These are phyloP conservation scores for Uronychia setigera DNA, from an alignment of 73 alveolate genomes.

Conservation along the genomic window DNA sequence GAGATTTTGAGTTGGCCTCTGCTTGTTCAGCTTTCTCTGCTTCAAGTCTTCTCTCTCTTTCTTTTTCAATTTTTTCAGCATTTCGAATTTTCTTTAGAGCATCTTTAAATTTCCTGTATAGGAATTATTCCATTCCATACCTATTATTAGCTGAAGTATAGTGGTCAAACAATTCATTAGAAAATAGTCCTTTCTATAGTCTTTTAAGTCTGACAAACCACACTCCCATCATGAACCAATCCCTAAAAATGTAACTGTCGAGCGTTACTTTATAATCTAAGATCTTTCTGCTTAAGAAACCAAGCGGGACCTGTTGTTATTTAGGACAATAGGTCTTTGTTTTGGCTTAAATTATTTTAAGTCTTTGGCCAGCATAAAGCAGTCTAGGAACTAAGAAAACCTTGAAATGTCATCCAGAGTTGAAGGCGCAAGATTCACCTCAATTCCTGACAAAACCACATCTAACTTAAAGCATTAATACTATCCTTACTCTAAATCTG, in stretches of 20 bases:
- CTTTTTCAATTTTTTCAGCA: not conserved
- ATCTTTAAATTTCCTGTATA: not conserved
- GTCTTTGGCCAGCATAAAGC: slow-evolving; percentile 32
- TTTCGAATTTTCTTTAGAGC: not conserved
- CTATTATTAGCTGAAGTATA: not conserved
- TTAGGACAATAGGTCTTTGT: slow-evolving; percentile 23
- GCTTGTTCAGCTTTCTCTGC: no score
- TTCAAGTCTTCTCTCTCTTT: no score
- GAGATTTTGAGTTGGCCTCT: no score
- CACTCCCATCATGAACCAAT: slow-evolving; percentile 40
- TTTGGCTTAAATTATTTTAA: slow-evolving; percentile 36
- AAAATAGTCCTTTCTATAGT: not conserved
- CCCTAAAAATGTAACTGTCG: slow-evolving; percentile 5
- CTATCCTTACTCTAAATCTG: not conserved
- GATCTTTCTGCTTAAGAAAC: slow-evolving; percentile 12
- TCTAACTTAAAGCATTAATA: not conserved
- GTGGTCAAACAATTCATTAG: not conserved
- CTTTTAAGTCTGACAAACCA: slow-evolving; percentile 44
- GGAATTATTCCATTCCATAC: no score
- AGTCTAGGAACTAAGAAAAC: slow-evolving; percentile 9
- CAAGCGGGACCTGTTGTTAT: slow-evolving; percentile 8
- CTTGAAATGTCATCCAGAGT: slow-evolving; percentile 31
- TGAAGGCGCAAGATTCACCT: slow-evolving; percentile 24
- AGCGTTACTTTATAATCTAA: slow-evolving; percentile 12
- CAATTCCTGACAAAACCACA: slow-evolving; percentile 11